phyloP scores from a whole-genome alignment of 2,329 filamentous ascomycete species.

The Ceratocystis cacaofunesta region DNA sequence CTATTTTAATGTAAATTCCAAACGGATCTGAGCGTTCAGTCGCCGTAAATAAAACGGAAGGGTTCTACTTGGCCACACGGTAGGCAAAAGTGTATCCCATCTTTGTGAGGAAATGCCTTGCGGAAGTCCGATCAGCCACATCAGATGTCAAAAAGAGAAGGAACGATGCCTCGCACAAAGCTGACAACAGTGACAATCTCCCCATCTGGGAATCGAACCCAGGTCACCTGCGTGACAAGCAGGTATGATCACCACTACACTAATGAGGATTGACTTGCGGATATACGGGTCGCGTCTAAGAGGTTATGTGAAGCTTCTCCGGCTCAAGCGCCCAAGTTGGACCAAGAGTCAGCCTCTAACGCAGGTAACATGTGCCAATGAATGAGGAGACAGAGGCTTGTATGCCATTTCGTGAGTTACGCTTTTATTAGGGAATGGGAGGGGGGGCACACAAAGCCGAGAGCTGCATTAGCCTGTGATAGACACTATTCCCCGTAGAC shows the following conservation, averaged over 20 bases:
- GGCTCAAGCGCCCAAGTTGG: background rate
- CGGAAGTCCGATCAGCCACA: background rate
- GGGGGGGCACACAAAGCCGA: no score
- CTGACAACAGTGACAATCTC: background rate
- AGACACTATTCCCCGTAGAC: no score
- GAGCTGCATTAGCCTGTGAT: no score
- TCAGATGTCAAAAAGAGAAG: background rate
- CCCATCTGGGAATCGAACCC: slow-evolving; percentile 15
- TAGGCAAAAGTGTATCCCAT: no score
- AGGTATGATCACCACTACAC: slow-evolving; percentile 15
- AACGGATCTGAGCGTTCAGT: background rate
- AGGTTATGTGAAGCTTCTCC: background rate
- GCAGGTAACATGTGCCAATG: no score
- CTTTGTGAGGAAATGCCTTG: no score
- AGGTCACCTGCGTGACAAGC: slow-evolving; percentile 14
- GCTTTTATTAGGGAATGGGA: no score
- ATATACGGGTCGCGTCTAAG: background rate
- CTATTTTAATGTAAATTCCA: no score
- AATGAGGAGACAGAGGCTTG: no score
- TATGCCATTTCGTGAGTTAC: no score
- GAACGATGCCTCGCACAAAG: background rate
- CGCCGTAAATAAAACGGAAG: background rate
- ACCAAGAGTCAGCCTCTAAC: no score
- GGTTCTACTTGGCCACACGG: background rate
- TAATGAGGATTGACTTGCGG: slow-evolving; percentile 9